Evolutionary conservation across 257 asterid genomes (phyloP).

Genomic region (Salvia miltiorrhiza): DNA sequence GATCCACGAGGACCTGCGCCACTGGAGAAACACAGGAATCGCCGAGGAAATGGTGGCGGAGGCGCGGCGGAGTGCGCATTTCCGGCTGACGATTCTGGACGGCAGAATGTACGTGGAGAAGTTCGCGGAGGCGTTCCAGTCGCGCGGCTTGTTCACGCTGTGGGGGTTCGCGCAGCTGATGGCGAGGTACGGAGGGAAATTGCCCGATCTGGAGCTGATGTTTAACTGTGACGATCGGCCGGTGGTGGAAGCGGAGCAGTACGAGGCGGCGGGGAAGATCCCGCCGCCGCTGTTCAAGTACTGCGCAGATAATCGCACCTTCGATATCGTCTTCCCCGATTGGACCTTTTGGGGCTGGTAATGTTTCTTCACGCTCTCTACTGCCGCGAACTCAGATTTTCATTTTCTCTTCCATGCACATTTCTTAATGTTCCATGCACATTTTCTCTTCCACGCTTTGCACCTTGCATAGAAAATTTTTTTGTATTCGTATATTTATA

Average conservation of each 20-base stretch:
- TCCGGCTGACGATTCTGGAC: constrained; percentile 41
- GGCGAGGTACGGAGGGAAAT: constrained; percentile 48
- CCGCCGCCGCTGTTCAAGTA: constrained; percentile 78
- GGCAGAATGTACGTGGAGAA: constrained; percentile 59
- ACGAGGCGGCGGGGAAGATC: constrained; percentile 27
- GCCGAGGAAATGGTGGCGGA: constrained; percentile 47
- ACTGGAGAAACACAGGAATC: constrained; percentile 65
- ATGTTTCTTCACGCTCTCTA: background rate
- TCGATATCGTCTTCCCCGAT: constrained; percentile 77
- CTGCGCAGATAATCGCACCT: constrained; percentile 50
- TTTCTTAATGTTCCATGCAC: no score
- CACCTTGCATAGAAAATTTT: no score
- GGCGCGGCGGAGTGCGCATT: constrained; percentile 46
- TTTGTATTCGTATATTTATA: no score
- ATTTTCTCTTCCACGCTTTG: no score
- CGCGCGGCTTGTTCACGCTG: constrained; percentile 56
- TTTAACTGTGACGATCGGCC: constrained; percentile 56
- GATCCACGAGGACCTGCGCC: constrained; percentile 79
- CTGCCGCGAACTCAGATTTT: no score
- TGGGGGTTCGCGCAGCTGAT: constrained; percentile 92
- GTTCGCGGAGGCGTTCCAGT: constrained; percentile 44
- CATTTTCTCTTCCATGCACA: no score
- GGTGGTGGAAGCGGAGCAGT: constrained; percentile 28
- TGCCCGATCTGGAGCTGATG: constrained; percentile 73
- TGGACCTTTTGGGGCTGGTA: constrained; percentile 99